Base-by-base conservation (phyloP, 2,329 filamentous ascomycete genomes). In the Cyphellophora attinorum region DNA sequence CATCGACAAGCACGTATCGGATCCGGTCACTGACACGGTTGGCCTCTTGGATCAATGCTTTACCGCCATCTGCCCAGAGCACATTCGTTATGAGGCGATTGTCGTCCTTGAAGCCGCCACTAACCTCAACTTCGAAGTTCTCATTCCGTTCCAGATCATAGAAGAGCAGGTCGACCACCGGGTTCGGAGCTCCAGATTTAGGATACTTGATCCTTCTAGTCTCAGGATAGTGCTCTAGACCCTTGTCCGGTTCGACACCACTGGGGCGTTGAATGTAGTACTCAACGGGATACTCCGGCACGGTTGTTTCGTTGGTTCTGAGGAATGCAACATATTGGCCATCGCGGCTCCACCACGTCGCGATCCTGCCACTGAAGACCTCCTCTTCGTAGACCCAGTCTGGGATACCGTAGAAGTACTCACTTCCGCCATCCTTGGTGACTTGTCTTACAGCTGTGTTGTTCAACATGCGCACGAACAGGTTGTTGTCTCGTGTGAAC, bases 301-400 rank as follows among this genome's bases (percentile, higher is more conserved):
- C 91, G 15, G 74, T 72, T 0, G 86, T 86, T 61, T 98, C 93
- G 55, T 98, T 91, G 5, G 91, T 98, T 18, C 86, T 79, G 40
- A 98, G 65, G 57, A 94, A 98, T 14, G 91, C 85, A 39, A 98
- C 62, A 54, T 83, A 93, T 50, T 85, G 81, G 33, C 88, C 91
- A 55, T 93, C 85, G 21, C 79, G 72, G 19, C 85, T 89, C 88
- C 88, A 98, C 91, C 93, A 98, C 1, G 88, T 93, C 4, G 84
- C 89, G 41, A 75, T 85, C 48, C 84, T 82, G 2, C 74, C 80
- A 11, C 66, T 59, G 42, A 96, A 84, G 3, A 93, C 85, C 56
- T 93, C 85, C 50, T 81, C 77, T 53, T 93, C 85, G 51, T 93
- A 94, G 0, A 96, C 91, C 91, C 91, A 98, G 57, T 98, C 93